Evolutionary conservation across 495 filamentous ascomycete species (phyloP).

Genomic region (Penicillium lividum): DNA sequence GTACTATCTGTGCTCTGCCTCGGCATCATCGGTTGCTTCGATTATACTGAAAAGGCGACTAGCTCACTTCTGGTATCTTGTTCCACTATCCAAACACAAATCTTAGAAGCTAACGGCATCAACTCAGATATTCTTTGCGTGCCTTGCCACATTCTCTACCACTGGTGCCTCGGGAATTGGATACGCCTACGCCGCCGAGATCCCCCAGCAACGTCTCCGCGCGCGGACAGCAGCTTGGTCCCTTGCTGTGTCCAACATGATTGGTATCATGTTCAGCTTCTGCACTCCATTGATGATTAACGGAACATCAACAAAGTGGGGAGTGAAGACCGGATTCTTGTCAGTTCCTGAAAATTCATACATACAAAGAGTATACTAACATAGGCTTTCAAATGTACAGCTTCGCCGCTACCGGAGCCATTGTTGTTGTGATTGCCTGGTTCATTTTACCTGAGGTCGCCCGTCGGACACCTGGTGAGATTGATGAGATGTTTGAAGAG

Average conservation of each 20-base stretch:
- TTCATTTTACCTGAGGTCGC: constrained; percentile 41
- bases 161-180: constrained; percentile 44
- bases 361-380: too few species aligned
- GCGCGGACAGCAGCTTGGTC: constrained; percentile 41
- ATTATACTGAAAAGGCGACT: constrained; percentile 32
- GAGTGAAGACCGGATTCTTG: constrained; percentile 47
- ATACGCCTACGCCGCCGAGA: constrained; percentile 44
- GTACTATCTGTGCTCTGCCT: constrained; percentile 36
- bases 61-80: constrained; percentile 34
- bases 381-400: constrained; percentile 10
- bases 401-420: constrained; percentile 34
- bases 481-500: constrained; percentile 43
- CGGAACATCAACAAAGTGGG: constrained; percentile 31
- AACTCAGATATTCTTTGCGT: constrained; percentile 36
- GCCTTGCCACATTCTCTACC: constrained; percentile 39
- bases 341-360: constrained; percentile 13
- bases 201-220: constrained; percentile 41
- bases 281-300: constrained; percentile 47
- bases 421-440: constrained; percentile 37
- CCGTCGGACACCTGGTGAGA: constrained; percentile 38
- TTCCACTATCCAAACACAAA: constrained; percentile 8
- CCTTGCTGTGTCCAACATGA: constrained; percentile 36
- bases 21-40: constrained; percentile 44
- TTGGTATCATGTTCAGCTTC: constrained; percentile 47
- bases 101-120: constrained; percentile 3